phyloP scores from a whole-genome alignment of 331 rosid genomes.

The Rosa hybrid region DNA sequence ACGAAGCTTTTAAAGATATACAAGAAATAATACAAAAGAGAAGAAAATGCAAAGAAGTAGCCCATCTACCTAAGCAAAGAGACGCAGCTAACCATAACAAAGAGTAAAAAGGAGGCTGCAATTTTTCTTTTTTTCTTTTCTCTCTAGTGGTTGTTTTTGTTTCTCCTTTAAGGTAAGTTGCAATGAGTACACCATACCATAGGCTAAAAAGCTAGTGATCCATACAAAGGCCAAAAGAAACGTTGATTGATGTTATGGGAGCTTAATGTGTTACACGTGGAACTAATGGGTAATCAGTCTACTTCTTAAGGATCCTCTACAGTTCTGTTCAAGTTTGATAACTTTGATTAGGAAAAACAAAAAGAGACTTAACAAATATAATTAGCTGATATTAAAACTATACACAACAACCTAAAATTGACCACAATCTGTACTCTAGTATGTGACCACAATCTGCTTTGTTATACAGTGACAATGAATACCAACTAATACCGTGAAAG shows the following conservation, averaged over 20 bases:
- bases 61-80: too few relatives aligned
- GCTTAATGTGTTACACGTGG: not conserved
- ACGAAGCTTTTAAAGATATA: too few relatives aligned
- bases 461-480: constrained; percentile 17
- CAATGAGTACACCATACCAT: not conserved
- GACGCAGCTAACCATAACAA: too few relatives aligned
- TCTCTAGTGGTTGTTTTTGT: not conserved
- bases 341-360: not conserved
- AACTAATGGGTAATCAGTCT: not conserved
- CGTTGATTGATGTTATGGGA: not conserved
- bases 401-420: constrained; percentile 5
- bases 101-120: too few relatives aligned
- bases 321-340: not conserved
- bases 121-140: not conserved
- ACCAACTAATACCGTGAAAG: constrained; percentile 30
- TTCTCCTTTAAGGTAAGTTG: not conserved
- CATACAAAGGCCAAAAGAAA: not conserved
- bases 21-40: too few relatives aligned
- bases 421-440: not conserved
- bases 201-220: not conserved
- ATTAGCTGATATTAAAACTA: not conserved
- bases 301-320: not conserved
- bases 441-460: not conserved
- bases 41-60: too few relatives aligned
- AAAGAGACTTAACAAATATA: not conserved